A percentile compares a stretch with the other conserved stretches of the same genome.
These are phyloP conservation scores for Tuber microsphaerosporum DNA, from an alignment of 495 filamentous ascomycete species.

Conservation along the genomic window DNA sequence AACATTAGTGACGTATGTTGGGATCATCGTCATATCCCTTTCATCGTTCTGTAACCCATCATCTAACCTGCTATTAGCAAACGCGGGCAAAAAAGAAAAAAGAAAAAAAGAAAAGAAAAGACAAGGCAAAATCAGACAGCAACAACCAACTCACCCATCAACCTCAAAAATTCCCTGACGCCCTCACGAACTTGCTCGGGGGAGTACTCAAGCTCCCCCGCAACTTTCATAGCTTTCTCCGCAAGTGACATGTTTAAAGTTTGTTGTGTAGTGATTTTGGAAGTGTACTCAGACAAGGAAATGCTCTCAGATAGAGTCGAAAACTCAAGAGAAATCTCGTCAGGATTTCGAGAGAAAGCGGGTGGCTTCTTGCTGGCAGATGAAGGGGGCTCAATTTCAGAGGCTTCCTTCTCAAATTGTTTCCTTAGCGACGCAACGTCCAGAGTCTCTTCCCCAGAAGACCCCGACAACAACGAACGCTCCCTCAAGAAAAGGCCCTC, in stretches of 20 bases:
- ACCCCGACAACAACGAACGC: neutral
- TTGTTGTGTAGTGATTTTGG: neutral
- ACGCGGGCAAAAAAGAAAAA: neutral
- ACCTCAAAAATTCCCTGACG: constrained; percentile 72
- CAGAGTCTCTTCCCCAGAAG: neutral
- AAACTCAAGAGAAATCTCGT: constrained; percentile 8
- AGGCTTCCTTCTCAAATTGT: constrained; percentile 1
- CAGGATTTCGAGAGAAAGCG: constrained; percentile 4
- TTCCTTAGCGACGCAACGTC: neutral
- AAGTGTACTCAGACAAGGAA: constrained; percentile 12
- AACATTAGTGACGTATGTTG: constrained; percentile 89
- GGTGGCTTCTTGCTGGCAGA: neutral
- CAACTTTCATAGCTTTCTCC: constrained; percentile 68
- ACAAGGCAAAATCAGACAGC: neutral
- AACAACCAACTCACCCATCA: constrained; percentile 59
- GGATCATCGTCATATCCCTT: constrained; percentile 84
- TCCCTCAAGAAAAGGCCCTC: neutral
- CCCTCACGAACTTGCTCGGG: constrained; percentile 69
- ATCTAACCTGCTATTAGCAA: constrained; percentile 58
- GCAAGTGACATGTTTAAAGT: constrained; percentile 51
- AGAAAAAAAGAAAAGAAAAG: neutral
- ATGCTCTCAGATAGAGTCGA: constrained; percentile 12
- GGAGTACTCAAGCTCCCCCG: constrained; percentile 77
- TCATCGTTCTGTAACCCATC: constrained; percentile 59
- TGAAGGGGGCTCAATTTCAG: constrained; percentile 2